Conservation (phyloP, 768 basidiomycete genomes). For the Auriscalpium vulgare region DNA sequence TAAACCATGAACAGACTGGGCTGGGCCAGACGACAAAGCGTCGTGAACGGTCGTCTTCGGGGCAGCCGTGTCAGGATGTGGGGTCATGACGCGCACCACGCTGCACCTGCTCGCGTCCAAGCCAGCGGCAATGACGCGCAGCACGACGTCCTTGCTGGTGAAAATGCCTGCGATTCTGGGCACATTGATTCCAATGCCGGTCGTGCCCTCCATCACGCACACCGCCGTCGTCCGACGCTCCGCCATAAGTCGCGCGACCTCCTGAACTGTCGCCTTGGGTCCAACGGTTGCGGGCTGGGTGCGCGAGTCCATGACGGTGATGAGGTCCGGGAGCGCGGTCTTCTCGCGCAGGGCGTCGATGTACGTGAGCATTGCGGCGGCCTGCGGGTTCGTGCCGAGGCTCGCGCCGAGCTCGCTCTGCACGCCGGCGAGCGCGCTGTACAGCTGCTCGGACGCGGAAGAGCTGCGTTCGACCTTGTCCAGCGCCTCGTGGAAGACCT, state of each 20-base stretch:
- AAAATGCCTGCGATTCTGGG: constrained; percentile 94
- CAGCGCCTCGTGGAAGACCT: constrained; percentile 97
- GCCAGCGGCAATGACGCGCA: constrained; percentile 95
- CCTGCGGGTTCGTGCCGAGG: constrained; percentile 77
- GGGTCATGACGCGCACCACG: constrained; percentile 98
- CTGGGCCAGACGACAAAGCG: not conserved
- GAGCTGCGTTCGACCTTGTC: constrained; percentile 98
- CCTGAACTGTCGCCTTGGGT: constrained; percentile 86
- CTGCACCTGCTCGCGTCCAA: constrained; percentile 88
- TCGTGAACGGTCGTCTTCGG: constrained; percentile 91
- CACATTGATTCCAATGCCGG: constrained; percentile 27
- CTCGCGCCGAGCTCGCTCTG: constrained; percentile 86
- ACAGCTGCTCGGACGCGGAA: constrained; percentile 92
- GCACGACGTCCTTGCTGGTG: constrained; percentile 97
- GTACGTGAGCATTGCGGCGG: constrained; percentile 98
- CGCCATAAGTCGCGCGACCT: constrained; percentile 95
- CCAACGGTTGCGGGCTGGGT: constrained; percentile 92
- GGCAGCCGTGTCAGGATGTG: constrained; percentile 93
- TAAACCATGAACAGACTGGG: constrained; percentile 8
- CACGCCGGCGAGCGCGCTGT: constrained; percentile 93
- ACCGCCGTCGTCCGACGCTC: constrained; percentile 94
- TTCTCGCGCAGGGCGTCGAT: constrained; percentile 93
- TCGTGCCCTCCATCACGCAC: constrained; percentile 80
- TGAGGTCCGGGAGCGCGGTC: constrained; percentile 92
- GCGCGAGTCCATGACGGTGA: constrained; percentile 90